Conservation (phyloP, 2,329 filamentous ascomycete species). For the Microsporum canis region DNA sequence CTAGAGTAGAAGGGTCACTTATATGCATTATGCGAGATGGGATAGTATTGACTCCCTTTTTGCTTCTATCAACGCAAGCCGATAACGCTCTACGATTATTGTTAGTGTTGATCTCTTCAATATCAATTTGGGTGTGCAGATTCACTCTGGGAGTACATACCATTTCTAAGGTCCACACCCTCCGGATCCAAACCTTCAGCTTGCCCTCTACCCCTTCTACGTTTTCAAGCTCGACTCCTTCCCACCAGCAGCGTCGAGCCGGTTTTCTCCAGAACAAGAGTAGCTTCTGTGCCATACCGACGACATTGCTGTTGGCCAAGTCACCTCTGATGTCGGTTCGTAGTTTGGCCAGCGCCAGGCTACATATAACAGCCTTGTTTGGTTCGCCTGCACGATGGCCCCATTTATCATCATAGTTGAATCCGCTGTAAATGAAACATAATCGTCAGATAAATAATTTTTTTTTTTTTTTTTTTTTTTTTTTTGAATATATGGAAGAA, state of each 20-base stretch:
- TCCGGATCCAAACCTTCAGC: conserved; percentile 94
- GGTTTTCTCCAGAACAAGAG: conserved; percentile 97
- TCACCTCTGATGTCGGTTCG: conserved; percentile 80
- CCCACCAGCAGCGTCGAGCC: conserved; percentile 95
- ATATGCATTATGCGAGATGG: background rate
- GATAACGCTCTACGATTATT: conserved; percentile 12
- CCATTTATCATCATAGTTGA: conserved; percentile 92
- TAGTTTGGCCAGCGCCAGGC: conserved; percentile 80
- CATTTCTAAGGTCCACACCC: conserved; percentile 98
- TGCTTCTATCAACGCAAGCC: conserved; percentile 11
- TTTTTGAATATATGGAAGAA: background rate
- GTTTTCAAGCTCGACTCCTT: conserved; percentile 80
- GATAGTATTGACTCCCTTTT: background rate
- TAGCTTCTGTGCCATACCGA: conserved; percentile 97
- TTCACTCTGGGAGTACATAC: conserved; percentile 32
- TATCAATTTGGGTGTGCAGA: background rate
- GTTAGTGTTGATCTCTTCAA: conserved; percentile 1
- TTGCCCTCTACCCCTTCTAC: conserved; percentile 85
- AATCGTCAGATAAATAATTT: background rate
- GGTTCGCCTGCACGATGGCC: conserved; percentile 95
- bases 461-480: background rate
- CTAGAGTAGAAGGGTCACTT: background rate
- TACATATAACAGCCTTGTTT: conserved; percentile 97
- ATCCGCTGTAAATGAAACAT: conserved; percentile 54
- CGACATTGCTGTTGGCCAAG: conserved; percentile 60